Conservation (phyloP, 2,329 filamentous ascomycete genomes). For the Sordariomycetes sp. region DNA sequence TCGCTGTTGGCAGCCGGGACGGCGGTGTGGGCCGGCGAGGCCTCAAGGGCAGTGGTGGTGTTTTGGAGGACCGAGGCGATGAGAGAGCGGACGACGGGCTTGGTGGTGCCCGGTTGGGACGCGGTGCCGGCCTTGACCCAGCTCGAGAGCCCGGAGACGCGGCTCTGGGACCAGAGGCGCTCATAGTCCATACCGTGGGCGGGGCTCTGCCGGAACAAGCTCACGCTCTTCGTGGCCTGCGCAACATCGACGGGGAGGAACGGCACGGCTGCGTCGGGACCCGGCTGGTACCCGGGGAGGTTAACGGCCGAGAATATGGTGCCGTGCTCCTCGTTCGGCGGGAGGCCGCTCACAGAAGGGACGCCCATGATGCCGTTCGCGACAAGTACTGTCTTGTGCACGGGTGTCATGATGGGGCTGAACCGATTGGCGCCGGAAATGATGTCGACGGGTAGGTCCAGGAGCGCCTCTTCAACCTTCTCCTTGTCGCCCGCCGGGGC, state of each 20-base stretch:
- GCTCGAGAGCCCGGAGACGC: conserved; percentile 49
- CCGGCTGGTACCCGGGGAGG: conserved; percentile 31
- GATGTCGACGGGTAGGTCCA: conserved; percentile 69
- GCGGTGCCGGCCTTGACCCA: conserved; percentile 51
- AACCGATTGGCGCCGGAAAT: conserved; percentile 53
- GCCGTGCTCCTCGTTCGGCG: conserved; percentile 23
- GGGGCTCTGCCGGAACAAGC: conserved; percentile 57
- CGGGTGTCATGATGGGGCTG: conserved; percentile 64
- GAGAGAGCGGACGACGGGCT: conserved; percentile 54
- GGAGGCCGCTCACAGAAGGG: conserved; percentile 36
- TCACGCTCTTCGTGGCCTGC: conserved; percentile 51
- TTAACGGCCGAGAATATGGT: conserved; percentile 48
- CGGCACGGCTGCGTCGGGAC: conserved; percentile 22
- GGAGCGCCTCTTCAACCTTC: conserved; percentile 49
- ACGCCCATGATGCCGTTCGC: conserved; percentile 62
- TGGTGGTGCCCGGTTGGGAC: conserved; percentile 36
- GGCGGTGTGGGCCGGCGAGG: conserved; percentile 31
- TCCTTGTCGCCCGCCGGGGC: conserved; percentile 15
- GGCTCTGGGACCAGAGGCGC: conserved; percentile 62
- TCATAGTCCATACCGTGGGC: conserved; percentile 63
- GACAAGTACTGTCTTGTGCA: conserved; percentile 71
- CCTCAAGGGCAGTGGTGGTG: conserved; percentile 37
- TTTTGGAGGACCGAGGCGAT: conserved; percentile 56
- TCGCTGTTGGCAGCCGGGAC: conserved; percentile 21
- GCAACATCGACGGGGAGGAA: conserved; percentile 54